These are phyloP conservation scores for Coniochaeta sp. DNA, from an alignment of 2,329 filamentous ascomycete genomes.

Conservation along the genomic window DNA sequence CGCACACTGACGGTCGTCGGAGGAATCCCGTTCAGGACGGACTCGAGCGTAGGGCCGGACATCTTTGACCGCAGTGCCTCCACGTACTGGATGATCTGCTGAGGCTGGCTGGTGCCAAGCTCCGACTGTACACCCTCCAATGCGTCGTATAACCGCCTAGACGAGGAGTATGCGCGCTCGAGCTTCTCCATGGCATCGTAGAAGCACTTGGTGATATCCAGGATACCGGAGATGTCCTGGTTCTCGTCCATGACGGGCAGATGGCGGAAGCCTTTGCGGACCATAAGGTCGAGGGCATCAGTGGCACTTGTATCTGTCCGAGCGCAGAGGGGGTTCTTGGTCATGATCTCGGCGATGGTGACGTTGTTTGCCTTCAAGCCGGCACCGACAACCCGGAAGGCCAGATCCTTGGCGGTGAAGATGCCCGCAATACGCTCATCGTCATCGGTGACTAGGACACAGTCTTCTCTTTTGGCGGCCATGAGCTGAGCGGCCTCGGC, in stretches of 20 bases:
- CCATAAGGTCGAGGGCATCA: constrained; percentile 95
- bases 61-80: constrained; percentile 93
- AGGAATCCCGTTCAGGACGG: constrained; percentile 83
- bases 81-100: constrained; percentile 98
- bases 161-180: constrained; percentile 94
- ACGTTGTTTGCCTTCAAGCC: constrained; percentile 84
- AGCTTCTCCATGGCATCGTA: constrained; percentile 99
- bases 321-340: constrained; percentile 96
- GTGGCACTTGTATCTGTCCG: constrained; percentile 97
- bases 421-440: constrained; percentile 97
- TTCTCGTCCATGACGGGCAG: constrained; percentile 99
- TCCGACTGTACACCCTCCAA: constrained; percentile 97
- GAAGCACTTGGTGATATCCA: constrained; percentile 99
- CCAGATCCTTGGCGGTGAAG: constrained; percentile 97
- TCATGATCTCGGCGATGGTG: constrained; percentile 98
- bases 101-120: constrained; percentile 88
- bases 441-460: constrained; percentile 93
- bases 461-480: constrained; percentile 98
- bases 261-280: constrained; percentile 95
- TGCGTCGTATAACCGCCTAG: constrained; percentile 95
- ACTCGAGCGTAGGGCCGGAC: constrained; percentile 94
- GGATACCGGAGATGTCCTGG: constrained; percentile 94
- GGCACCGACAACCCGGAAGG: constrained; percentile 89
- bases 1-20: constrained; percentile 93
- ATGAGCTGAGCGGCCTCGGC: constrained; percentile 96